Base-by-base conservation (phyloP, 2,329 filamentous ascomycete genomes). In the Chaetomium sp. region DNA sequence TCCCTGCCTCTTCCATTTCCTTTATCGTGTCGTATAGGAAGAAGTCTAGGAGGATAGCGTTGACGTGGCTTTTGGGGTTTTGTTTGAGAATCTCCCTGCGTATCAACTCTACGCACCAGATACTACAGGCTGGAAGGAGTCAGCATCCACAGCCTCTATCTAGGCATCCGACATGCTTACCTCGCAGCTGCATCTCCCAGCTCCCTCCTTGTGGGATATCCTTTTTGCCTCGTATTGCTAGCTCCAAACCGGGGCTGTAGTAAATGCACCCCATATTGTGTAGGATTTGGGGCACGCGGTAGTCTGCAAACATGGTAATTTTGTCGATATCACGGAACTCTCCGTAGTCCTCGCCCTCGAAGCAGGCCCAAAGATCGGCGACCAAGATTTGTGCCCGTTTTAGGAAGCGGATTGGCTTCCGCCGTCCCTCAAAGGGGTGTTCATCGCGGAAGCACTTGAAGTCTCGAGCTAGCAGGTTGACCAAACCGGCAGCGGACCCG, bases 221-320 rank as follows among this genome's bases (percentile, higher is more conserved):
- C 68, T 88, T 83, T 60, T 85, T 83, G 31, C 83, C 81, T 35
- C 85, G 83, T 71, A 99, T 89, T 19, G 88, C 84, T 38, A 84
- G 82, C 58, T 93, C 88, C 53, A 99, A 80, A 0, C 88, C 84
- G 0, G 95, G 95, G 68, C 91, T 93, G 78, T 95, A 97, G 72
- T 86, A 87, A 57, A 99, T 79, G 64, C 93, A 94, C 21, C 91
- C 91, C 53, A 98, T 82, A 10, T 87, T 87, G 72, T 93, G 87
- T 38, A 99, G 84, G 71, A 97, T 95, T 78, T 99, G 95, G 16
- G 96, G 96, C 61, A 99, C 90, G 51, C 95, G 90, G 75, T 99
- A 99, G 79, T 99, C 95, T 74, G 95, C 93, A 80, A 99, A 99
- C 89, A 98, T 98, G 66, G 95, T 99, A 72, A 99, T 90, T 75